These are phyloP conservation scores for Clausena lansium DNA, from an alignment of 345 rosid species.

Conservation along the genomic window DNA sequence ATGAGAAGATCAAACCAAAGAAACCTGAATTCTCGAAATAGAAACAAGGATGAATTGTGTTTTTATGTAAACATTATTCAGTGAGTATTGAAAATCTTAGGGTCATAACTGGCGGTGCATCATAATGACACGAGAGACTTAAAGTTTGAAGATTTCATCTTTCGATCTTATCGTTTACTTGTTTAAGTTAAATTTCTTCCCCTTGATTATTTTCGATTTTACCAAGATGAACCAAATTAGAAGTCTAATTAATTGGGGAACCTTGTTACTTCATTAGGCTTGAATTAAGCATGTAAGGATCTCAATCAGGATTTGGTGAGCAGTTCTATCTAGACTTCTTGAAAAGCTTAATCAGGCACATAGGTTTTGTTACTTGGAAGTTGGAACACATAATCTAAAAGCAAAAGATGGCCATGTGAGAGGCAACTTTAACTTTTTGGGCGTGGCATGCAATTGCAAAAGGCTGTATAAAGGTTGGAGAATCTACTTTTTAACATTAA, in stretches of 20 bases:
- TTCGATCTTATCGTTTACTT: too few species aligned
- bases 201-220: not conserved
- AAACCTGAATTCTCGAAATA: not conserved
- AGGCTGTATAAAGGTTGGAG: slow-evolving; percentile 25
- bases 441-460: slow-evolving; percentile 16
- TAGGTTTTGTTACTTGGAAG: not conserved
- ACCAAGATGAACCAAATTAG: not conserved
- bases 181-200: not conserved
- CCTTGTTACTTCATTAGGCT: not conserved
- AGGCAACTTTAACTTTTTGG: slow-evolving; percentile 37
- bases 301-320: slow-evolving; percentile 16
- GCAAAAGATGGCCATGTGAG: slow-evolving; percentile 43
- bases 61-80: too few species aligned
- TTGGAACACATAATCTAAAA: slow-evolving; percentile 24
- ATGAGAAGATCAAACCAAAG: not conserved
- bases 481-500: slow-evolving; percentile 27
- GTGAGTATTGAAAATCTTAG: not conserved
- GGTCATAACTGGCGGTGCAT: not conserved
- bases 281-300: not conserved
- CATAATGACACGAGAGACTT: not conserved
- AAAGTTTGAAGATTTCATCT: not conserved
- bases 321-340: slow-evolving; percentile 19
- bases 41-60: not conserved
- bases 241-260: not conserved
- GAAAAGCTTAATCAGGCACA: not conserved